These are phyloP conservation scores for Clausena lansium DNA, from an alignment of 345 rosid species.

Conservation along the genomic window DNA sequence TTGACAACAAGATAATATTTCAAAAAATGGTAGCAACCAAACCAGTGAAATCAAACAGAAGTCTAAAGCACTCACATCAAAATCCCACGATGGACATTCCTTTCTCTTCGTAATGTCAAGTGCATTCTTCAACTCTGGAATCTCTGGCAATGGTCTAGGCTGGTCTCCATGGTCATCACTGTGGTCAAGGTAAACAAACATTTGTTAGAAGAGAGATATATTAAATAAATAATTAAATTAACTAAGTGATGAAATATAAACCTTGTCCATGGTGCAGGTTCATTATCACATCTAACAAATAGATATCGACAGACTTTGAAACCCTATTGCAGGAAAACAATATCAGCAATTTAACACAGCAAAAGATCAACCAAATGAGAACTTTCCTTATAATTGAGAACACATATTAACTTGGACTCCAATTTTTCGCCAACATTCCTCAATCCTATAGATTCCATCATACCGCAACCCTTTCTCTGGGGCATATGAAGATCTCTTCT, in stretches of 20 bases:
- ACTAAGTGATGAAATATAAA: constrained; percentile 8
- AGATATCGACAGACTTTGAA: constrained; percentile 48
- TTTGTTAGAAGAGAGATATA: not conserved
- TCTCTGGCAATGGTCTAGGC: constrained; percentile 47
- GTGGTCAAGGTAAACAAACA: not conserved
- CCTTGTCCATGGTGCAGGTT: constrained; percentile 68
- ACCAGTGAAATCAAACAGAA: constrained; percentile 1
- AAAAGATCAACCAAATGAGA: not conserved
- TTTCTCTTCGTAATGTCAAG: constrained; percentile 43
- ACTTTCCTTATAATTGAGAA: not conserved
- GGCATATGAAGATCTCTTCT: constrained; percentile 61
- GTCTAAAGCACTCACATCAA: constrained; percentile 32
- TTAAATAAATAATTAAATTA: not conserved
- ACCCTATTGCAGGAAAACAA: constrained; percentile 34
- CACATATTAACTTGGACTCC: constrained; percentile 42
- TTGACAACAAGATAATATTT: not conserved
- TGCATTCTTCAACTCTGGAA: constrained; percentile 47
- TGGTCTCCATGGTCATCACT: constrained; percentile 63
- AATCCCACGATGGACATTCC: constrained; percentile 53
- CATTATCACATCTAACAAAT: constrained; percentile 58
- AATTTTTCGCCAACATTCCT: constrained; percentile 69
- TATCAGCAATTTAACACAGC: not conserved
- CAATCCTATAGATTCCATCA: constrained; percentile 71
- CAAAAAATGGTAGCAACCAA: not conserved
- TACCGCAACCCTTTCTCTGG: constrained; percentile 64